Evolutionary conservation across 1,139 yeast species (phyloP).

Genomic region (Scheffersomyces segobiensis): DNA sequence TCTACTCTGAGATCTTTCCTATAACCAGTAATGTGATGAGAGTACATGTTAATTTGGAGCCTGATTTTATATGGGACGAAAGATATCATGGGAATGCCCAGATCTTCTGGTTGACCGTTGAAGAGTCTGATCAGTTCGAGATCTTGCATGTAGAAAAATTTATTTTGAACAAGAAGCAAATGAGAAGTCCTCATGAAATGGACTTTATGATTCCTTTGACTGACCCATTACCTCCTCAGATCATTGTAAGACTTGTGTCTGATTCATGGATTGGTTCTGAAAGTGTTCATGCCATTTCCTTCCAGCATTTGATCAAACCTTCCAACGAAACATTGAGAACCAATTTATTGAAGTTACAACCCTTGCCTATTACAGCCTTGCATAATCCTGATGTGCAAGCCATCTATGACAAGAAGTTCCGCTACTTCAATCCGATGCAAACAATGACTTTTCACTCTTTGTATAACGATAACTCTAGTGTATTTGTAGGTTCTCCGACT

Average conservation of each 20-base stretch:
- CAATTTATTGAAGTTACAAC: slow-evolving; percentile 74
- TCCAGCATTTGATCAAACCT: slow-evolving; percentile 88
- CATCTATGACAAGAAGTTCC: slow-evolving; percentile 67
- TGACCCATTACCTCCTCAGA: slow-evolving; percentile 87
- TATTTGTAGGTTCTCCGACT: slow-evolving; percentile 95
- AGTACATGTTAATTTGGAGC: slow-evolving; percentile 65
- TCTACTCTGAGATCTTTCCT: slow-evolving; percentile 87
- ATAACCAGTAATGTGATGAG: slow-evolving; percentile 85
- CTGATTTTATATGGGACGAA: slow-evolving; percentile 86
- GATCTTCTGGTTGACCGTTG: slow-evolving; percentile 90
- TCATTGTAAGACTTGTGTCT: slow-evolving; percentile 74
- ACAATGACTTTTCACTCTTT: slow-evolving; percentile 93
- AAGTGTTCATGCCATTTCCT: slow-evolving; percentile 73
- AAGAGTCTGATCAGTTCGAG: slow-evolving; percentile 73
- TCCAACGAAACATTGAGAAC: slow-evolving; percentile 86
- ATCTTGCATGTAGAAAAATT: slow-evolving; percentile 84
- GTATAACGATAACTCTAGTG: slow-evolving; percentile 76
- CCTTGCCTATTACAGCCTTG: slow-evolving; percentile 81
- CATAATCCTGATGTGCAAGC: slow-evolving; percentile 67
- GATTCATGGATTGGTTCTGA: slow-evolving; percentile 93
- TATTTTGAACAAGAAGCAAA: slow-evolving; percentile 60
- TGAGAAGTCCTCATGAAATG: slow-evolving; percentile 63
- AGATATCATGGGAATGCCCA: slow-evolving; percentile 81
- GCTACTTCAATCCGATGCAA: slow-evolving; percentile 97
- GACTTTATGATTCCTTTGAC: slow-evolving; percentile 91